Base-by-base conservation (phyloP, 2,329 filamentous ascomycete genomes). In the Aureobasidium uvarum region DNA sequence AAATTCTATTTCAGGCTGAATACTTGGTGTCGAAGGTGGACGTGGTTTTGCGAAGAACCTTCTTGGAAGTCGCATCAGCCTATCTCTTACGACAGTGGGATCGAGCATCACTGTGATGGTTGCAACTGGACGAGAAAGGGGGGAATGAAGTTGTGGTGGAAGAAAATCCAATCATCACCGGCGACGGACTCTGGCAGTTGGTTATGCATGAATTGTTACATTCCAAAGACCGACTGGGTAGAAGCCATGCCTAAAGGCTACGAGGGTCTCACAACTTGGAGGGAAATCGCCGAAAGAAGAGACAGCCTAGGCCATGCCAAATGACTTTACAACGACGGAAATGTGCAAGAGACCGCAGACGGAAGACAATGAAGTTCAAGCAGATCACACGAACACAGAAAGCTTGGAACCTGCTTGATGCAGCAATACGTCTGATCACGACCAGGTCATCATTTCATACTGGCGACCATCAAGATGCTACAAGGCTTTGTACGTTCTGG, bases 171-270 rank as follows among this genome's bases (percentile, higher is more conserved):
- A 14, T 8, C 48, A 31, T 31, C 46, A 18, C 7, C 46, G 3
- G 23, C 14, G 10, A 20, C 51, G 8, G n/a, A 38, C 18, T 20
- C 51, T 5, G 6, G 23, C 31, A 38, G 2, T 38, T 54, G 51
- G 51, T 23, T 54, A 8, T 55, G 52, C 6, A 1, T 5, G n/a
- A 18, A 28, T 14, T 55, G 52, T 28, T 55, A 55, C 18, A 16
- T 41, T 10, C 52, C 36, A 41, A 39, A 28, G 23, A 41, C 14
- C 3, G 5, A 55, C 11, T 41, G 33, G n/a, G 36, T 3, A 16
- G 7, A 28, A 18, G 52, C 52, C 14, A 18, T 55, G 52, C 52
- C 52, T n/a, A n/a, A n/a, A 55, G 52, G 52, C 16, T 55, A 55
- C 20, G 52, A 55, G 6, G 52, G 18, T 41, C 14, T 39, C 14